Evolutionary conservation across 176 grass and related monocot species (phyloP), one percentile per base, ranked within the genome.

Genomic region (Aegilops longissima): DNA sequence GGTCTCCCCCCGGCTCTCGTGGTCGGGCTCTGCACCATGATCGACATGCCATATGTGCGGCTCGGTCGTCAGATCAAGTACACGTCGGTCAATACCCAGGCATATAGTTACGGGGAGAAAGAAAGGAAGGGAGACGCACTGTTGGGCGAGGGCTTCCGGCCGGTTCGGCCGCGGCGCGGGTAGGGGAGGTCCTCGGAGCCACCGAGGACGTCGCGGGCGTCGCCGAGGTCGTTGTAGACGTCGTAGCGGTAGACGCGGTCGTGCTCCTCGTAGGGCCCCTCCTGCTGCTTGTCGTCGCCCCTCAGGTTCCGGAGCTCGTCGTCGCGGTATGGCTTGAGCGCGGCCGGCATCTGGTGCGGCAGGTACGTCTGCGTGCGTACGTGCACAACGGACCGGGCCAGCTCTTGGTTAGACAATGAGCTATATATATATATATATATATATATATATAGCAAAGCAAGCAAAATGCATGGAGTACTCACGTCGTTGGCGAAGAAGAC

Each of bases 141-240:
- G 14, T 31, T 10, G 3, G 16, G 3, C 3, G 66, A 18, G 31
- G 31, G 66, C 31, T 69, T 69, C 30, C 66, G 66, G 66, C 66
- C 66, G 66, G 66, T 69, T 17, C 66, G 66, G 66, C 66, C 16
- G 66, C 66, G 66, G 66, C 66, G 66, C 8, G 66, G 66, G 66
- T 69, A 69, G 7, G 66, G 66, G 16, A 69, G 31, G 31, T 69
- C 31, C 31, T 35, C 18, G 66, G 66, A 69, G 31, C 66, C 66
- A 13, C 66, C 66, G 31, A 69, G 66, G 66, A 69, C 7, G 6
- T 34, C 29, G 31, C 66, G 66, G 16, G 11, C 3, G 31, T 69
- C 66, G 61, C 84, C 84, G 33, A 79, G 84, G 51, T 86, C 84
- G 17, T 69, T 70, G 75, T 86, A 86, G 20, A 54, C 30, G 47